Evolutionary conservation across 495 filamentous ascomycete genomes (phyloP).

Genomic region (Cairneyella variabilis): DNA sequence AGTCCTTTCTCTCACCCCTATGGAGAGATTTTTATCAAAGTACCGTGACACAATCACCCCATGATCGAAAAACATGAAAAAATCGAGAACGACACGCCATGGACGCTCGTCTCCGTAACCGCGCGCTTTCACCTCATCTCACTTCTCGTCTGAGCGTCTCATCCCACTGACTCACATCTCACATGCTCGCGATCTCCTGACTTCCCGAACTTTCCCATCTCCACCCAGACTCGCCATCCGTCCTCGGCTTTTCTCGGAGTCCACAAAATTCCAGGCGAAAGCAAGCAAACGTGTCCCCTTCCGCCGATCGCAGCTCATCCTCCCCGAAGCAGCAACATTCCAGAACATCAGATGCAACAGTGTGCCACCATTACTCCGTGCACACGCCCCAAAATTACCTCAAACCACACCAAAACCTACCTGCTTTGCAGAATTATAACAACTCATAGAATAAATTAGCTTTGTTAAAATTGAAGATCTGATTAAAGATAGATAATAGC

Average conservation of each 20-base stretch:
- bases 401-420: too few species aligned
- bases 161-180: constrained; percentile 6
- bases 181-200: background rate
- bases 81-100: constrained; percentile 11
- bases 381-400: too few species aligned
- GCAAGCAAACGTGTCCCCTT: too few species aligned
- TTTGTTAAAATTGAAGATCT: too few species aligned
- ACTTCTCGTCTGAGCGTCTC: background rate
- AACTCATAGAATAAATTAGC: too few species aligned
- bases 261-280: background rate
- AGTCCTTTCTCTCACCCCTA: background rate
- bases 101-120: background rate
- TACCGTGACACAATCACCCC: background rate
- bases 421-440: too few species aligned
- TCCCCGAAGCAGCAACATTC: background rate
- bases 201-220: background rate
- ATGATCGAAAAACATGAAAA: too few species aligned
- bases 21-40: background rate
- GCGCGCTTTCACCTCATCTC: too few species aligned
- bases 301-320: background rate
- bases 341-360: too few species aligned
- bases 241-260: background rate
- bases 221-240: background rate
- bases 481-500: too few species aligned
- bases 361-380: too few species aligned